Conservation (phyloP, 2,329 filamentous ascomycete species). For the Hymenotorrendiella dingleyae region DNA sequence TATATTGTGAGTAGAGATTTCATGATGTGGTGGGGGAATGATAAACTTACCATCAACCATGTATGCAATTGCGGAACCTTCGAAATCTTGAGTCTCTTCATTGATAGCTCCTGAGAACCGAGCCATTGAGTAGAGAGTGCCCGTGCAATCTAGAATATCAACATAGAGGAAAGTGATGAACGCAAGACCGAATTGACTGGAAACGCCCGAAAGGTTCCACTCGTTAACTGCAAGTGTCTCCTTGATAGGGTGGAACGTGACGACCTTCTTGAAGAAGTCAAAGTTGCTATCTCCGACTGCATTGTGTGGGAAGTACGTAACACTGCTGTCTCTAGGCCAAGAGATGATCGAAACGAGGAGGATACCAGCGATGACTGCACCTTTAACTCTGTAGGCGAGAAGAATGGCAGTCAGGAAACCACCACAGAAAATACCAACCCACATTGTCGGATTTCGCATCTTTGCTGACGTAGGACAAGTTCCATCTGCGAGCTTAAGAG, state of each 20-base stretch:
- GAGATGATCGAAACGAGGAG: constrained; percentile 78
- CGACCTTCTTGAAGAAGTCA: constrained; percentile 81
- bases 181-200: constrained; percentile 71
- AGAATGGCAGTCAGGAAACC: constrained; percentile 72
- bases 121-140: constrained; percentile 83
- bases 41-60: constrained; percentile 60
- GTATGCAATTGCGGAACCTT: constrained; percentile 75
- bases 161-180: constrained; percentile 86
- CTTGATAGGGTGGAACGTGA: constrained; percentile 71
- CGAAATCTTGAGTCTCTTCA: constrained; percentile 76
- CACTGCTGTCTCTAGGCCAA: constrained; percentile 68
- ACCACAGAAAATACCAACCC: constrained; percentile 82
- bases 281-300: constrained; percentile 62
- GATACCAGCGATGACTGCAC: constrained; percentile 76
- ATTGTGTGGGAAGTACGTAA: constrained; percentile 77
- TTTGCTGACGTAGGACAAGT: constrained; percentile 57
- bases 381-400: constrained; percentile 78
- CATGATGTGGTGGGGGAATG: not conserved
- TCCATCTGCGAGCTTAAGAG: constrained; percentile 34
- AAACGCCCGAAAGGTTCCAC: constrained; percentile 57
- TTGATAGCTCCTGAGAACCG: constrained; percentile 73
- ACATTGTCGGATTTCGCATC: constrained; percentile 54
- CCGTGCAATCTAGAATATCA: constrained; percentile 79
- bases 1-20: not conserved
- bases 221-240: constrained; percentile 63